A percentile compares a stretch with the other conserved stretches of the same genome.
Evolutionary conservation across 2,329 filamentous ascomycete species (phyloP).

Genomic region (Aspergillus tanneri): DNA sequence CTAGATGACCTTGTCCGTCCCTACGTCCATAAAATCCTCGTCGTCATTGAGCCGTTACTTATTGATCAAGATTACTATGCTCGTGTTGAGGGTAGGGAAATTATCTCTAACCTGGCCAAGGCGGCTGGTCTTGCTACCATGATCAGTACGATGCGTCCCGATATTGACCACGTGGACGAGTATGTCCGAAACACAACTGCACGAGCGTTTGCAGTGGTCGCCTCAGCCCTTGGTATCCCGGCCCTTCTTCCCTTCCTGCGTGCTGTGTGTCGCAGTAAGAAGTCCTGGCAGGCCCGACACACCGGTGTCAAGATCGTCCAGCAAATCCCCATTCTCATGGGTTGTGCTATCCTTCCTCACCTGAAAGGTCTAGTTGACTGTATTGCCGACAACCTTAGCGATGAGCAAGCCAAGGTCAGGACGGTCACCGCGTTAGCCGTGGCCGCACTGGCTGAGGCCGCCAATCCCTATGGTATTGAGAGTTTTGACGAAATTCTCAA

Average conservation of each 20-base stretch:
- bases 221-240: conserved; percentile 91
- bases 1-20: conserved; percentile 93
- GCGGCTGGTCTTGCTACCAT: conserved; percentile 95
- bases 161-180: conserved; percentile 97
- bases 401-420: conserved; percentile 96
- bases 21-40: conserved; percentile 96
- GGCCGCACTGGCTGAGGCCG: conserved; percentile 90
- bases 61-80: conserved; percentile 99
- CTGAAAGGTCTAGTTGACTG: conserved; percentile 95
- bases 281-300: conserved; percentile 97
- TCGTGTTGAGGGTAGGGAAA: conserved; percentile 94
- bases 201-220: conserved; percentile 93
- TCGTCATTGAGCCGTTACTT: conserved; percentile 97
- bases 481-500: conserved; percentile 98
- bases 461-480: conserved; percentile 98
- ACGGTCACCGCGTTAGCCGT: conserved; percentile 95
- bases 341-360: conserved; percentile 91
- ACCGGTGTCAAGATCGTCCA: conserved; percentile 99
- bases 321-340: conserved; percentile 98
- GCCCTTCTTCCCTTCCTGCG: conserved; percentile 91
- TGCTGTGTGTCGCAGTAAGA: conserved; percentile 95
- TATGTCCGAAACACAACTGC: conserved; percentile 98
- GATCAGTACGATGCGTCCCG: conserved; percentile 98
- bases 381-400: conserved; percentile 91
- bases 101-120: conserved; percentile 96